Evolutionary conservation across 2,329 filamentous ascomycete genomes (phyloP), one percentile per base, ranked within the genome.

Genomic region (Thelonectria olida): DNA sequence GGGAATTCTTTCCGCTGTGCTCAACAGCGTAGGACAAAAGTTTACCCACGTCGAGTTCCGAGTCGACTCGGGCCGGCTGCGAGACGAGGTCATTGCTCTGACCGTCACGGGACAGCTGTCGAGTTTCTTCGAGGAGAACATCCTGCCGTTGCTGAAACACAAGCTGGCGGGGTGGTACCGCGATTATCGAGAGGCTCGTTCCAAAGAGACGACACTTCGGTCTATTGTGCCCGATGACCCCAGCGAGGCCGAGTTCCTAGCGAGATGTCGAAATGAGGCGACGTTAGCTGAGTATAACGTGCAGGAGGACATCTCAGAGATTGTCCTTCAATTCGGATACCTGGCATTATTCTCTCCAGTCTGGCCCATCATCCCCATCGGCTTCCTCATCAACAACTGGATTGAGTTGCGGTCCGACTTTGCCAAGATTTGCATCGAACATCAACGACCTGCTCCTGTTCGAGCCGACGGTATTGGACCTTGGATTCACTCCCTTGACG

Each of bases 351-450:
- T 93, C 75, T 90, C 88, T 1, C 88, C 91, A 0, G 88, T 92
- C 27, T 93, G 91, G 91, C 90, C 91, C 0, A 79, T 93, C 1
- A 90, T 91, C 0, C 86, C 88, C 0, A 80, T 92, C 20, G 90
- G 89, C 0, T 93, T 93, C 74, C 79, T 93, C 13, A 76, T 92
- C 72, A 93, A 93, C 76, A 90, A 93, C 77, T 92, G 90, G 89
- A 79, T 93, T 57, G 91, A 93, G 74, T 82, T 93, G 9, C 89
- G 91, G 9, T 89, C 90, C 3, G 91, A 93, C 69, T 91, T 92
- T 45, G 85, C 91, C 76, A 93, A 93, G 71, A 90, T 93, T 56
- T 91, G 88, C 64, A 81, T 88, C 22, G 90, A 93, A 71, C 90
- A 90, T 79, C 88, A 89, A 63, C 86, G 91, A 1, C 91, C 91